Evolutionary conservation across 2,329 filamentous ascomycete species (phyloP).

Genomic region (Alternaria brassicae): DNA sequence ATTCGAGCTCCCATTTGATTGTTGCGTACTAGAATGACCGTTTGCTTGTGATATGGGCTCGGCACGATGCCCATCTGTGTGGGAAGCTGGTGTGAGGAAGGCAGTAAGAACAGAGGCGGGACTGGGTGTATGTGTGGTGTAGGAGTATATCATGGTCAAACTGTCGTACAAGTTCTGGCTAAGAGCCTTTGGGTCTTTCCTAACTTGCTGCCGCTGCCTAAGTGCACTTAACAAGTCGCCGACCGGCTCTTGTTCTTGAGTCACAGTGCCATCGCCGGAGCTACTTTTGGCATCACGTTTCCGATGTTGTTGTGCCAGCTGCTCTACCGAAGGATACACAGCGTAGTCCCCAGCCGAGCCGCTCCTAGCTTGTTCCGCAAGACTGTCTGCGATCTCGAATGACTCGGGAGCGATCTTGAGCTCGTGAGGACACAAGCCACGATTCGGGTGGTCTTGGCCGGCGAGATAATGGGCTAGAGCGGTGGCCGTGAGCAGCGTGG

Average conservation of each 20-base stretch:
- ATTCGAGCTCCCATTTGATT: conserved; percentile 10
- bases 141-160: conserved; percentile 43
- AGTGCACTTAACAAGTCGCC: conserved; percentile 24
- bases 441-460: conserved; percentile 77
- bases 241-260: neutral
- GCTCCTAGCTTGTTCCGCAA: neutral
- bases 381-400: conserved; percentile 31
- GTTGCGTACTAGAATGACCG: conserved; percentile 12
- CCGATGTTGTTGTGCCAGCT: neutral
- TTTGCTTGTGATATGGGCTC: conserved; percentile 14
- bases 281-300: neutral
- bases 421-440: conserved; percentile 67
- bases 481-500: conserved; percentile 81
- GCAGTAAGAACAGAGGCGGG: conserved; percentile 31
- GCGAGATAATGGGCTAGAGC: conserved; percentile 82
- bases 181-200: conserved; percentile 67
- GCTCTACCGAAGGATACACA: conserved; percentile 12
- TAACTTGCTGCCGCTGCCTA: conserved; percentile 35
- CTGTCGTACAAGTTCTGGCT: conserved; percentile 63
- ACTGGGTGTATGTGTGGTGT: conserved; percentile 42
- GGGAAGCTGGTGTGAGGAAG: conserved; percentile 15
- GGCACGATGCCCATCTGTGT: neutral
- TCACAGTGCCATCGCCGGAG: neutral
- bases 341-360: conserved; percentile 3
- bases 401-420: conserved; percentile 43